Conservation (phyloP, 1,284 basidiomycete genomes). For the Rhizoctonia solani region DNA sequence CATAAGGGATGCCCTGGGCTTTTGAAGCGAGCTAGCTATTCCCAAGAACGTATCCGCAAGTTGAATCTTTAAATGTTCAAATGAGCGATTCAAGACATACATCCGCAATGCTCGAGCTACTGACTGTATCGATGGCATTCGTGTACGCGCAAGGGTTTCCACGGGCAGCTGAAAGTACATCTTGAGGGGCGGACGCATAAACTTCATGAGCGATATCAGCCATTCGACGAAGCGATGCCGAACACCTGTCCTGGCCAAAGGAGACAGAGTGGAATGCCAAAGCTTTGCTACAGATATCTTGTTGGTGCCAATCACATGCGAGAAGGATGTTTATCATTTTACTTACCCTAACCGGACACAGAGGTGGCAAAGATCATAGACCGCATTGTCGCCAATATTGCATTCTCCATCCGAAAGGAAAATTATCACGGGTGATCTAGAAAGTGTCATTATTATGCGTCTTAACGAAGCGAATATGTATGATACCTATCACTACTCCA, state of each 20-base stretch:
- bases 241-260: conserved; percentile 52
- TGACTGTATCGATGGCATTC: conserved; percentile 59
- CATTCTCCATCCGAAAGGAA: conserved; percentile 67
- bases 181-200: conserved; percentile 53
- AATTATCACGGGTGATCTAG: conserved; percentile 61
- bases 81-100: neutral
- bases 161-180: conserved; percentile 50
- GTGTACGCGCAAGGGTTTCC: conserved; percentile 56
- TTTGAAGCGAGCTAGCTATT: conserved; percentile 61
- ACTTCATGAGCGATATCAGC: conserved; percentile 56
- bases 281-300: conserved; percentile 52
- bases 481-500: conserved; percentile 62
- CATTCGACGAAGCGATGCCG: conserved; percentile 55
- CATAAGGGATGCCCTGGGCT: conserved; percentile 56
- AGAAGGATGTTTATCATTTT: neutral
- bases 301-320: neutral
- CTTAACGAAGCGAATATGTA: neutral
- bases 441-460: neutral
- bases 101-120: conserved; percentile 37
- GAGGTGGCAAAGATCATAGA: conserved; percentile 54
- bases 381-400: conserved; percentile 47
- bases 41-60: conserved; percentile 65
- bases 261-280: conserved; percentile 64
- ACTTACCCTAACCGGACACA: conserved; percentile 57
- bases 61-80: conserved; percentile 49